phyloP scores from a whole-genome alignment of 2,329 filamentous ascomycete genomes.

The Corniculantispora saksenae region DNA sequence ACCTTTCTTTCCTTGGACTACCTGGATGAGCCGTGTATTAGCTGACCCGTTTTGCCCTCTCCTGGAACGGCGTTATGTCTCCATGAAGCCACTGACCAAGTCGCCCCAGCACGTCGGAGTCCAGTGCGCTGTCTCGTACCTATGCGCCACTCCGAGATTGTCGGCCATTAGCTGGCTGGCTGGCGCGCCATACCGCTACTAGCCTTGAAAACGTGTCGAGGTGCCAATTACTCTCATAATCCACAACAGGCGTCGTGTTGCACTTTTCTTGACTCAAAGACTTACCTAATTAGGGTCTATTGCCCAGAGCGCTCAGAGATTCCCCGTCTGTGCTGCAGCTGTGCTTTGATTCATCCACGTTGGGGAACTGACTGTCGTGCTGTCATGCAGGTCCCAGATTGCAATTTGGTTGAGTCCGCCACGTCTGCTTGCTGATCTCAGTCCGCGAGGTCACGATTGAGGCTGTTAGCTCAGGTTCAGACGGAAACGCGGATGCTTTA shows the following conservation, averaged over 20 bases:
- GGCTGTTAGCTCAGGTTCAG: background rate
- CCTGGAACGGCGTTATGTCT: too few relatives aligned
- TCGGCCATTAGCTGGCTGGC: background rate
- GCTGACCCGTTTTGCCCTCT: too few relatives aligned
- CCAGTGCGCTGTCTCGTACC: too few relatives aligned
- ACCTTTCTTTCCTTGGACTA: too few relatives aligned
- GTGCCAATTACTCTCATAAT: conserved; percentile 1
- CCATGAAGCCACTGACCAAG: too few relatives aligned
- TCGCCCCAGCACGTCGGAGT: too few relatives aligned
- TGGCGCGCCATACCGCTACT: conserved; percentile 3
- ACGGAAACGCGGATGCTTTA: background rate
- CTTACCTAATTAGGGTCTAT: conserved; percentile 14
- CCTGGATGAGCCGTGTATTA: too few relatives aligned
- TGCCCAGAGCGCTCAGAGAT: background rate
- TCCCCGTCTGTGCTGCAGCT: conserved; percentile 14
- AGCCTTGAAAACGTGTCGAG: background rate
- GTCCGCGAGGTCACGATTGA: background rate
- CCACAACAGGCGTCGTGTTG: conserved; percentile 8
- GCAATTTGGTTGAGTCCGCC: background rate
- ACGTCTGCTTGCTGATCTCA: background rate
- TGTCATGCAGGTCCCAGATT: conserved; percentile 5
- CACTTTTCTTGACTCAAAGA: conserved; percentile 16
- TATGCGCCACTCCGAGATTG: too few relatives aligned
- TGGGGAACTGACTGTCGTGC: background rate
- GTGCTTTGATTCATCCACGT: background rate